phyloP scores from a whole-genome alignment of 805 yeast genomes.

The Tetrapisispora pingtungensis region DNA sequence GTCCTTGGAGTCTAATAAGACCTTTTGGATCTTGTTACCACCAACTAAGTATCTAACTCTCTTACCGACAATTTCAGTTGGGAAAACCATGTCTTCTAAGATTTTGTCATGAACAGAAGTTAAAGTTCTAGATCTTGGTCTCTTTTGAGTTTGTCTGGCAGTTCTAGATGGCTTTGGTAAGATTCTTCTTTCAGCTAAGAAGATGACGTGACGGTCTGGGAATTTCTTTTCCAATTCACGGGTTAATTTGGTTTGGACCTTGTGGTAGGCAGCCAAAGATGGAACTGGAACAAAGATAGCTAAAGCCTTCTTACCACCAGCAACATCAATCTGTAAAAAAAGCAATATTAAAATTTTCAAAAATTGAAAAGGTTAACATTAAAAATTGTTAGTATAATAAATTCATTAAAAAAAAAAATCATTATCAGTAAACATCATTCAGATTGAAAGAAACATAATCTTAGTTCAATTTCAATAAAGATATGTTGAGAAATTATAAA shows the following conservation, averaged over 20 bases:
- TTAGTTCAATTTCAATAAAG: not conserved
- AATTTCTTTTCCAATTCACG: constrained; percentile 99
- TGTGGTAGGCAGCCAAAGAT: constrained; percentile 85
- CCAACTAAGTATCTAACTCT: constrained; percentile 98
- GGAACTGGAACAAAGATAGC: constrained; percentile 98
- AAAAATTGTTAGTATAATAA: constrained; percentile 4
- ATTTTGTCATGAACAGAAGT: constrained; percentile 97
- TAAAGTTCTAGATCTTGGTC: constrained; percentile 99
- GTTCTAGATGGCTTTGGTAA: constrained; percentile 97
- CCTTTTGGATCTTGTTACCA: constrained; percentile 97
- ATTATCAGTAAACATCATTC: not conserved
- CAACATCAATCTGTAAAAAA: constrained; percentile 61
- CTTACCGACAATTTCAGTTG: constrained; percentile 98
- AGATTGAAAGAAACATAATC: not conserved
- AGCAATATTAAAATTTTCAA: constrained; percentile 3
- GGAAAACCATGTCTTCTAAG: constrained; percentile 98
- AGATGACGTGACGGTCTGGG: constrained; percentile 98
- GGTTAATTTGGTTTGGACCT: constrained; percentile 93
- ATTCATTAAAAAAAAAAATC: not conserved
- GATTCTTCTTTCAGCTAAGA: constrained; percentile 99
- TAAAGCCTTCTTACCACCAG: constrained; percentile 98
- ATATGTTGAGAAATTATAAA: too few species aligned
- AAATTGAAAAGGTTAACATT: not conserved
- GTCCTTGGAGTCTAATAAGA: constrained; percentile 95
- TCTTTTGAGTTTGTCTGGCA: constrained; percentile 90